Evolutionary conservation across 768 basidiomycete species (phyloP), one percentile per base, ranked within the genome.

Genomic region (Boletus reticuloceps): DNA sequence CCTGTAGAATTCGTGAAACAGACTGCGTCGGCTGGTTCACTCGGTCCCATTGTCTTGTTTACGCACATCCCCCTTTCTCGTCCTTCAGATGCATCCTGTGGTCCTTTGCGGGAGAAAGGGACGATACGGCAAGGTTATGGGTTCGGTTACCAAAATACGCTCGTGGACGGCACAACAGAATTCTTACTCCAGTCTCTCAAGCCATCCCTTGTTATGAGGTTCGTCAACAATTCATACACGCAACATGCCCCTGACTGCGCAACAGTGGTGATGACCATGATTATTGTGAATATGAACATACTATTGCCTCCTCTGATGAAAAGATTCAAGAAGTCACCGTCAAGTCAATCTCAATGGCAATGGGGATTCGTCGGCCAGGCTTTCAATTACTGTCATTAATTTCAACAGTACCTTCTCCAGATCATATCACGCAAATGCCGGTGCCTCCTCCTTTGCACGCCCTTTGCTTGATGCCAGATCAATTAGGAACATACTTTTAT

Each of bases 241-340:
- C 25, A 46, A 47, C 34, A 25, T 31, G 48, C 32, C 27, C 10
- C 61, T 60, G 50, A 60, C 46, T 31, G 38, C 53, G 37, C 55
- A 41, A 39, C 52, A 93, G 91, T 61, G 96, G 92, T 6, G 94
- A 98, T 69, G 94, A 98, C 65, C 94, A 97, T 68, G 96, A 98
- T 64, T 93, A 95, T 60, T 98, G 96, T 71, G 91, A 91, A 74
- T 83, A 85, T 64, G 75, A 76, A 66, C 83, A 86, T 68, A 60
- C 72, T 58, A 66, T 69, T 50, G 54, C 58, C 25, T 59, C 56
- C 6, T 58, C 62, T 29, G 29, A 52, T 10, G 39, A 60, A 25
- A 70, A 70, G 36, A 74, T 83, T 13, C 80, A 78, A 48, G 95
- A 98, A 73, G 79, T 95, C 19, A 90, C 92, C 0, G 82, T 98